Evolutionary conservation across 2,329 filamentous ascomycete species (phyloP).

Genomic region (Epichloe gansuensis): DNA sequence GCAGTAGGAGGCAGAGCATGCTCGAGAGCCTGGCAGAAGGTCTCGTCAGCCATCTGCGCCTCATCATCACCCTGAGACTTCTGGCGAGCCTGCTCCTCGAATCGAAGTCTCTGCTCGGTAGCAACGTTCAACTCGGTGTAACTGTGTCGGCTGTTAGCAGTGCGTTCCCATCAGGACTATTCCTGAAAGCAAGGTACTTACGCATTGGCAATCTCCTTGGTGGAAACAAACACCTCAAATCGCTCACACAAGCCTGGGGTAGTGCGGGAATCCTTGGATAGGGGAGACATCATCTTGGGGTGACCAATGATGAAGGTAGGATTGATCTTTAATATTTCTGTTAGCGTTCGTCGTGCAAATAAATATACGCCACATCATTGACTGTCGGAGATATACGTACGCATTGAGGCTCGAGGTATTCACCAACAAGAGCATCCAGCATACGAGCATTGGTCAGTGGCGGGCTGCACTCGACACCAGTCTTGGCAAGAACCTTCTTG

Average conservation of each 20-base stretch:
- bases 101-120: constrained; percentile 77
- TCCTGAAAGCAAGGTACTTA: constrained; percentile 14
- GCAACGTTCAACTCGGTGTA: constrained; percentile 93
- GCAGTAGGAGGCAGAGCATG: constrained; percentile 87
- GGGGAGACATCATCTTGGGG: constrained; percentile 62
- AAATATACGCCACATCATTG: not conserved
- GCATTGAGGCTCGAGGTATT: constrained; percentile 90
- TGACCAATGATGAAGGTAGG: constrained; percentile 57
- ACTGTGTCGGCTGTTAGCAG: constrained; percentile 8
- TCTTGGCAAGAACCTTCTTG: constrained; percentile 71
- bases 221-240: constrained; percentile 81
- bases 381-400: constrained; percentile 15
- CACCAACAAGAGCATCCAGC: constrained; percentile 87
- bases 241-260: constrained; percentile 82
- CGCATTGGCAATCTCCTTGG: constrained; percentile 79
- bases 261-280: constrained; percentile 86
- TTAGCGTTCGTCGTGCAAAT: not conserved
- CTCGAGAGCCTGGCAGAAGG: constrained; percentile 81
- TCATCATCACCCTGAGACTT: constrained; percentile 97
- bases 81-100: constrained; percentile 86
- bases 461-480: constrained; percentile 76
- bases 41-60: constrained; percentile 91
- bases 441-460: constrained; percentile 90
- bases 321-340: constrained; percentile 40
- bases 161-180: no score